Base-by-base conservation (phyloP, 306 rosid genomes). In the Citrullus mucosospermus region DNA sequence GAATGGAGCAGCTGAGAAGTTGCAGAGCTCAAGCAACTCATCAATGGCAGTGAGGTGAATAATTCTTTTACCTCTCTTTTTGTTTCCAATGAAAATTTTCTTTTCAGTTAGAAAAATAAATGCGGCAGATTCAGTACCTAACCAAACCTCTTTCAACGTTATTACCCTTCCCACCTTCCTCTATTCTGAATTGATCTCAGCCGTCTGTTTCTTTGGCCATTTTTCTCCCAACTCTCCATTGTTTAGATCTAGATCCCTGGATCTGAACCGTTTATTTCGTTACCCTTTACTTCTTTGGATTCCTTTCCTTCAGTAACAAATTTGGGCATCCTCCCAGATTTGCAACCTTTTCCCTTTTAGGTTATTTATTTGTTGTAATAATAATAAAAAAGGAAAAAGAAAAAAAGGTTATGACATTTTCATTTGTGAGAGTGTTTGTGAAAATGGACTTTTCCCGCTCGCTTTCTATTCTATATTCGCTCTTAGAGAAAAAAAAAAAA, bases 41-140 rank as follows among this genome's bases (percentile, higher is more conserved):
- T 84, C 97, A 81, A 92, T 94, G 97, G 97, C 84, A 78, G 90
- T 74, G 78, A 90, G 97, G 97, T 89, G 59, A 70, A 83, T 59
- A 18, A 18, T 36, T 65, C 10, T 65, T 22, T 10, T 56, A 0
- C 9, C 8, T 9, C 5, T 8, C 4, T 20, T 11, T 39, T 15
- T 74, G 3, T 17, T 39, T 41, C n/a, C 20, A 15, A 15, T 14
- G 36, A 72, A 72, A 14, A 72, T 48, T 8, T 51, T 71, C 58
- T 46, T 25, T 48, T 73, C 44, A 73, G 77, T 50, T 73, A 2
- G 9, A 30, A 51, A 61, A 54, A 74, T 74, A 32, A 74, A 74
- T 74, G 78, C 78, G 25, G 63, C 48, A 30, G 78, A 32, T 53
- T 74, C 78, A 32, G 62, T 68, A 76, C 39, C 75, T 74, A 78